phyloP scores from a whole-genome alignment of 345 rosid genomes.

The Pugionium dolabratum region DNA sequence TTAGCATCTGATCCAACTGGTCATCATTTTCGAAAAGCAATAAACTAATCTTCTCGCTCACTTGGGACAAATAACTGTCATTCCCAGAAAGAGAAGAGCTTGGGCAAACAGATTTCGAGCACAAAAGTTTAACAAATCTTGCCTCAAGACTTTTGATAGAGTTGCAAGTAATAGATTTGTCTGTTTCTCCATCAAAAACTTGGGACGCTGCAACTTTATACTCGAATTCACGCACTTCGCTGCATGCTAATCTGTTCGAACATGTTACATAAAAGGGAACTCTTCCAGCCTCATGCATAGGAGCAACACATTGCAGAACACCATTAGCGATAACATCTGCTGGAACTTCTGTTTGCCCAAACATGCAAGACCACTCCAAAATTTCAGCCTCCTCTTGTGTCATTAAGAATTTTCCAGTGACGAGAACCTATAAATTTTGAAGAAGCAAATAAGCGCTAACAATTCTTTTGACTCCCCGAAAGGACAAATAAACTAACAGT shows the following conservation, averaged over 20 bases:
- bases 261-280: slow-evolving; percentile 91
- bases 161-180: slow-evolving; percentile 3
- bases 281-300: slow-evolving; percentile 65
- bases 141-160: slow-evolving; percentile 48
- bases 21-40: slow-evolving; percentile 63
- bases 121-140: slow-evolving; percentile 66
- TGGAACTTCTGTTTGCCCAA: slow-evolving; percentile 96
- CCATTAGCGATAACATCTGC: slow-evolving; percentile 84
- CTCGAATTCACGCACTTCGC: slow-evolving; percentile 96
- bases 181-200: slow-evolving; percentile 36
- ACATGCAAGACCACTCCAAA: slow-evolving; percentile 87
- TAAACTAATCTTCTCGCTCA: slow-evolving; percentile 62
- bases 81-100: slow-evolving; percentile 25
- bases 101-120: slow-evolving; percentile 43
- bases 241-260: slow-evolving; percentile 92
- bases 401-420: slow-evolving; percentile 77
- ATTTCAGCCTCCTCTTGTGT: slow-evolving; percentile 52
- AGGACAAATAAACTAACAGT: slow-evolving; percentile 4
- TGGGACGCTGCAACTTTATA: slow-evolving; percentile 47
- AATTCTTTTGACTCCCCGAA: slow-evolving; percentile 4
- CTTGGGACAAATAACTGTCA: slow-evolving; percentile 44
- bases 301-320: slow-evolving; percentile 69
- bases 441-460: slow-evolving; percentile 17
- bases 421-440: slow-evolving; percentile 53
- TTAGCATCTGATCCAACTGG: slow-evolving; percentile 61